Evolutionary conservation across 1,139 yeast species (phyloP), one percentile per base, ranked within the genome.

Genomic region (Pichia inconspicua): DNA sequence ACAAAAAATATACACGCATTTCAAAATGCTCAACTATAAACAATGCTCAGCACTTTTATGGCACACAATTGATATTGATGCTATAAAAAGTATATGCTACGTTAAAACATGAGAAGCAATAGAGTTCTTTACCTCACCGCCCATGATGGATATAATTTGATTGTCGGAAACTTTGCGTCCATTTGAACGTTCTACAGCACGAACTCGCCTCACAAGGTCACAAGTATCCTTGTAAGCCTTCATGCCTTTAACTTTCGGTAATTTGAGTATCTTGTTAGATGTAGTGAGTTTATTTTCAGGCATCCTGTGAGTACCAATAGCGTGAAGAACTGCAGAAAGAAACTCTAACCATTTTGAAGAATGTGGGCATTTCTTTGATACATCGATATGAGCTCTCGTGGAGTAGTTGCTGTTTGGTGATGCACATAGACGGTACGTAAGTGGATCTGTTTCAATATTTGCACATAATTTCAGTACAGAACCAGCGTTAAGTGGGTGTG

Each of bases 391-490:
- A 1, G 76, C 72, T 22, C 65, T 60, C 1, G 51, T 59, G 14
- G 75, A 69, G 42, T 77, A 60, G 17, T 61, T 61, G 50, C 73
- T 71, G 6, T 72, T 62, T 2, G 65, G 54, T 0, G 80, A 67
- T 4, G 22, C 12, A 35, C 82, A 62, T 28, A 77, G 65, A 50
- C 77, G 82, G 53, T 73, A 77, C 49, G 66, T 67, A 32, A 75
- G 65, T 1, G 82, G 82, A 53, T 77, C 67, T 43, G 53, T 55
- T 54, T 75, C 79, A 31, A 77, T 76, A 40, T 72, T 70, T 42
- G 66, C 67, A 57, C 81, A 77, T 22, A 75, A 51, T 25, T 65
- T 62, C 44, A 68, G 69, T 10, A 77, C 55, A 70, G 74, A 67
- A 8, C 57, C 56, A 34, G 70, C 66, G 45, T 64, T 63, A 3